Conservation (phyloP, 78 protist genomes). For the Dictyostelium intermedium region DNA sequence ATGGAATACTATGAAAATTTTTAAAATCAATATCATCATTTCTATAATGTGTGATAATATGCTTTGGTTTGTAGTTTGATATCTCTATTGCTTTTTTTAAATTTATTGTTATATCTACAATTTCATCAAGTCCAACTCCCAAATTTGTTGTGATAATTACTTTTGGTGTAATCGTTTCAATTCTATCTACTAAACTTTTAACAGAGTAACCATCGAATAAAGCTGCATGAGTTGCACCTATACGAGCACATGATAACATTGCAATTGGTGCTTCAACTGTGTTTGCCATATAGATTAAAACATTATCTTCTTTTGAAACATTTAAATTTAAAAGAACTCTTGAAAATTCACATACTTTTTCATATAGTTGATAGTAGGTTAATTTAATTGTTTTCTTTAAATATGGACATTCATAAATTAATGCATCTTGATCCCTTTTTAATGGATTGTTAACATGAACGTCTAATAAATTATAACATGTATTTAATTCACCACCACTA, state of each 20-base stretch:
- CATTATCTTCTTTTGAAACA: conserved; percentile 90
- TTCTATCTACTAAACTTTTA: background rate
- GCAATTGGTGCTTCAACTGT: conserved; percentile 80
- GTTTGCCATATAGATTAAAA: conserved; percentile 93
- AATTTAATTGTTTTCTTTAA: background rate
- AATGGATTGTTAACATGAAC: background rate
- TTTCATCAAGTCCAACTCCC: background rate
- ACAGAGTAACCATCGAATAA: background rate
- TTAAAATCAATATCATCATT: background rate
- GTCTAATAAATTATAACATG: conserved; percentile 84
- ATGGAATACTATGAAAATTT: background rate
- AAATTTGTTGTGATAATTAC: background rate
- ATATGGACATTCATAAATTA: conserved; percentile 29
- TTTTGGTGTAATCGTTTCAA: background rate
- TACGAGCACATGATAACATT: conserved; percentile 96
- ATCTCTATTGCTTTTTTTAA: background rate
- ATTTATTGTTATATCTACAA: background rate
- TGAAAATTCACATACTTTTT: conserved; percentile 82
- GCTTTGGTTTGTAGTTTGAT: background rate
- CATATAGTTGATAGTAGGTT: background rate
- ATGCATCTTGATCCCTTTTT: background rate
- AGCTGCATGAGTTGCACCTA: conserved; percentile 89
- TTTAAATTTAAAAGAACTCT: conserved; percentile 84
- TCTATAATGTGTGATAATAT: background rate
- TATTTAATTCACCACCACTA: conserved; percentile 82